Evolutionary conservation across 2,329 filamentous ascomycete genomes (phyloP).

Genomic region (Colletotrichum sp.): DNA sequence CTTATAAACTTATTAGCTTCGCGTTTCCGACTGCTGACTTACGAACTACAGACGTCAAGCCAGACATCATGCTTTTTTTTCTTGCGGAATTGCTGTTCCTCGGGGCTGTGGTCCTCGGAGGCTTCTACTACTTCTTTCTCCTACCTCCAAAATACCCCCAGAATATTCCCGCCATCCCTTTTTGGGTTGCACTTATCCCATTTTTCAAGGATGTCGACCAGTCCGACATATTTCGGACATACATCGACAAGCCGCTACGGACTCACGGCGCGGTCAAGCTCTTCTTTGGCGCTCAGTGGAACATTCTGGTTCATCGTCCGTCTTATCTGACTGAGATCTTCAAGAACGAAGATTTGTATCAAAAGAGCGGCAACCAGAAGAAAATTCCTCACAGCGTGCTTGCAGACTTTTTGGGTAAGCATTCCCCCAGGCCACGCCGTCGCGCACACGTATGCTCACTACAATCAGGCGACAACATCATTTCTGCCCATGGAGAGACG

Average conservation of each 20-base stretch:
- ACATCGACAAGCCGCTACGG: constrained; percentile 41
- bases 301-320: constrained; percentile 49
- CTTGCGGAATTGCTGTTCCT: constrained; percentile 3
- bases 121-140: constrained; percentile 21
- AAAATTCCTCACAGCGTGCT: constrained; percentile 44
- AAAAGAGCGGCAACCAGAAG: constrained; percentile 44
- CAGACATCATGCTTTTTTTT: neutral
- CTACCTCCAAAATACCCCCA: constrained; percentile 29
- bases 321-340: constrained; percentile 44
- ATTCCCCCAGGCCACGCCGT: neutral
- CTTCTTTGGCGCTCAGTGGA: constrained; percentile 55
- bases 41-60: neutral
- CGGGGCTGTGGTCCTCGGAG: neutral
- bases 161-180: constrained; percentile 47
- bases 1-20: neutral
- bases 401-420: constrained; percentile 32
- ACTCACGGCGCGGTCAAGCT: constrained; percentile 51
- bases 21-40: neutral
- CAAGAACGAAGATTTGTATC: constrained; percentile 33
- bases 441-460: neutral
- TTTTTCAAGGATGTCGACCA: constrained; percentile 48
- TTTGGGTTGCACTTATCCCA: constrained; percentile 46
- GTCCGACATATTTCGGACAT: constrained; percentile 40
- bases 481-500: constrained; percentile 38
- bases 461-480: constrained; percentile 40